A percentile compares a stretch with the other conserved stretches of the same genome.
Evolutionary conservation across 1,139 yeast genomes (phyloP).

Genomic region (Protomyces arabidopsidicola): DNA sequence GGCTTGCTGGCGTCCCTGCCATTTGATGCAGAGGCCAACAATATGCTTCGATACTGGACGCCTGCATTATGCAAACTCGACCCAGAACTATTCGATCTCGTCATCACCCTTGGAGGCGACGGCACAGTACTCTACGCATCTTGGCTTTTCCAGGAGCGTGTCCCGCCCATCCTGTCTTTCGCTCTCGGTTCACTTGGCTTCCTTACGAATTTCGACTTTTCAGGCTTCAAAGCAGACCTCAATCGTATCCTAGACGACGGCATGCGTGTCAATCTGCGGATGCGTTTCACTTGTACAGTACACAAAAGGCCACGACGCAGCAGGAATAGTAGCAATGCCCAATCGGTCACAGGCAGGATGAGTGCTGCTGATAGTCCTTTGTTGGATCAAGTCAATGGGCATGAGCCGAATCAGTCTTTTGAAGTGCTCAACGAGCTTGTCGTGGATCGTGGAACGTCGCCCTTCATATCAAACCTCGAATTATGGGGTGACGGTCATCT

Average conservation of each 20-base stretch:
- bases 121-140: constrained; percentile 76
- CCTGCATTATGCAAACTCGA: constrained; percentile 51
- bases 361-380: background rate
- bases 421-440: constrained; percentile 81
- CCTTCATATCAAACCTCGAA: constrained; percentile 78
- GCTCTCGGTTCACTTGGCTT: constrained; percentile 79
- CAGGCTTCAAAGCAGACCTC: constrained; percentile 57
- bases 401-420: constrained; percentile 39
- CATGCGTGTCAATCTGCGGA: constrained; percentile 70
- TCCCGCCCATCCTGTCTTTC: constrained; percentile 84
- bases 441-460: constrained; percentile 83
- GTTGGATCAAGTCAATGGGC: background rate
- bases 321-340: background rate
- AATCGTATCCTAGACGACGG: constrained; percentile 59
- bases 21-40: constrained; percentile 43
- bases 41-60: constrained; percentile 55
- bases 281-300: constrained; percentile 47
- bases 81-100: constrained; percentile 66
- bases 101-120: constrained; percentile 77
- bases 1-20: background rate
- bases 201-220: constrained; percentile 70
- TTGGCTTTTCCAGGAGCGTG: constrained; percentile 69
- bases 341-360: background rate
- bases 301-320: constrained; percentile 43
- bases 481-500: constrained; percentile 67